Evolutionary conservation across 179 eudicot genomes (phyloP).

Genomic region (Camellia oleifera): DNA sequence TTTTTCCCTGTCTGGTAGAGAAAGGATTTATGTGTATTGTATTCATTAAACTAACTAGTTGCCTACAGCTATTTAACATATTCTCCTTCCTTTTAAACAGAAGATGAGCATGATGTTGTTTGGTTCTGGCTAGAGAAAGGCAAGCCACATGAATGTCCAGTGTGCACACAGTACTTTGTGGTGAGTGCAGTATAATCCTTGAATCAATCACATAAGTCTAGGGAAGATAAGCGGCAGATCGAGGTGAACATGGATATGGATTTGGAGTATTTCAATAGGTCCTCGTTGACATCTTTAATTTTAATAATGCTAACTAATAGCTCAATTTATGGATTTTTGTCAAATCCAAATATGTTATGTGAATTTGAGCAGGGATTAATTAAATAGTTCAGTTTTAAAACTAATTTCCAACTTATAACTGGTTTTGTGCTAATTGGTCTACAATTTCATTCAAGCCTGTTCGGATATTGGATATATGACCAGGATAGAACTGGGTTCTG

Average conservation of each 20-base stretch:
- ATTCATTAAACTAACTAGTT: background rate
- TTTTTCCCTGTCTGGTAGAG: background rate
- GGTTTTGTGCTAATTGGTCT: background rate
- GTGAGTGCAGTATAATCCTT: conserved; percentile 27
- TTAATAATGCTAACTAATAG: background rate
- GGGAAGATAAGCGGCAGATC: no score
- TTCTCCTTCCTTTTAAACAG: conserved; percentile 27
- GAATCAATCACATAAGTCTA: background rate
- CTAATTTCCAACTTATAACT: background rate
- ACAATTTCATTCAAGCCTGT: background rate
- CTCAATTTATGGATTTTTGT: background rate
- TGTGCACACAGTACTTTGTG: conserved; percentile 79
- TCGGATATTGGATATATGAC: background rate
- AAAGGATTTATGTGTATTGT: background rate
- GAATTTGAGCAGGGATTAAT: background rate
- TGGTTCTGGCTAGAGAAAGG: conserved; percentile 93
- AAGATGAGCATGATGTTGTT: conserved; percentile 92
- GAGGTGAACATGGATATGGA: background rate
- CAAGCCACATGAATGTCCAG: conserved; percentile 76
- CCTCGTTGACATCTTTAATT: background rate
- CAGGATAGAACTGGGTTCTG: background rate
- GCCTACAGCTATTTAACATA: background rate
- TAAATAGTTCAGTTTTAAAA: background rate
- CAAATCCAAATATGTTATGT: background rate
- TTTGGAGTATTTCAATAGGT: background rate